Evolutionary conservation across 164 flowering plant genomes (phyloP).

Genomic region (Sextonia rubra): DNA sequence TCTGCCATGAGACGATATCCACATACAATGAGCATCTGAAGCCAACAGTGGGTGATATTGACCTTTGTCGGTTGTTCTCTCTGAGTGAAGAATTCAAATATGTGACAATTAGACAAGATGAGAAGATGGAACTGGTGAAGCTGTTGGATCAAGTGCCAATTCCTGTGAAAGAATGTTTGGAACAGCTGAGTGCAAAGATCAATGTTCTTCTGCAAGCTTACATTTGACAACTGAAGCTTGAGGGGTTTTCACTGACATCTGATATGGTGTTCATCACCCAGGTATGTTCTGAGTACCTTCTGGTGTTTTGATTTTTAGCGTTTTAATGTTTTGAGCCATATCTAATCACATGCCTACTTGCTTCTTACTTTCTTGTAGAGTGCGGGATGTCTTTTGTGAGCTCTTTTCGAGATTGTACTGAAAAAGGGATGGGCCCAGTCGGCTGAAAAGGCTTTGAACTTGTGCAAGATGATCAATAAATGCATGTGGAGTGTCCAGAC

Average conservation of each 20-base stretch:
- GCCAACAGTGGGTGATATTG: slow-evolving; percentile 96
- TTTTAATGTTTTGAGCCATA: background rate
- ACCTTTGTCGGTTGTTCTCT: slow-evolving; percentile 86
- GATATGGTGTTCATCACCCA: slow-evolving; percentile 98
- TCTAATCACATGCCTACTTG: background rate
- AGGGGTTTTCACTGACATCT: slow-evolving; percentile 87
- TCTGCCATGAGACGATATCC: slow-evolving; percentile 83
- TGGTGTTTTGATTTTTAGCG: background rate
- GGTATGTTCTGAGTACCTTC: slow-evolving; percentile 31
- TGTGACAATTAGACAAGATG: slow-evolving; percentile 95
- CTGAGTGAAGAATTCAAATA: slow-evolving; percentile 97
- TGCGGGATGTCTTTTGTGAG: slow-evolving; percentile 91
- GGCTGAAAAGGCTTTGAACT: slow-evolving; percentile 89
- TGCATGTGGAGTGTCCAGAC: slow-evolving; percentile 99
- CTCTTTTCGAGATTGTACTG: slow-evolving; percentile 89
- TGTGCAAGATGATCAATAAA: slow-evolving; percentile 85
- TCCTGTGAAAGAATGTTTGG: slow-evolving; percentile 91
- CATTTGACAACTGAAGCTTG: slow-evolving; percentile 90
- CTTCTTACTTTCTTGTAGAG: slow-evolving; percentile 42
- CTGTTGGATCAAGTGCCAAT: slow-evolving; percentile 92
- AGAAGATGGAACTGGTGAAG: slow-evolving; percentile 93
- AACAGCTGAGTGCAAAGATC: slow-evolving; percentile 96
- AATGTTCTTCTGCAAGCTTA: slow-evolving; percentile 95
- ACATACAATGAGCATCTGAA: slow-evolving; percentile 94
- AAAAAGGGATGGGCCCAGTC: slow-evolving; percentile 96